phyloP scores from a whole-genome alignment of 2,329 filamentous ascomycete genomes.

The Aureobasidium melanogenum region DNA sequence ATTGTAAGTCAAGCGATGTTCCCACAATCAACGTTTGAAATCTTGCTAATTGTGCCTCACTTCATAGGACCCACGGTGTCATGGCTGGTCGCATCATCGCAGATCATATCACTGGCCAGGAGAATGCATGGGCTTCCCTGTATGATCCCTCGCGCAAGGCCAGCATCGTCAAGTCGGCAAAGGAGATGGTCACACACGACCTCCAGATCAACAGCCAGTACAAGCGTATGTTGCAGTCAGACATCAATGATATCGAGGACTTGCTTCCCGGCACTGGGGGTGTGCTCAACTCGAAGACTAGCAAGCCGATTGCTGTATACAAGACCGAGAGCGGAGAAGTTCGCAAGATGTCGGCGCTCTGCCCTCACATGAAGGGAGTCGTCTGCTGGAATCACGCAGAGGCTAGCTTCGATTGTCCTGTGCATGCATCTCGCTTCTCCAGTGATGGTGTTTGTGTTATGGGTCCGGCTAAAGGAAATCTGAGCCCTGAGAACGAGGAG shows the following conservation, averaged over 20 bases:
- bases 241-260: constrained; percentile 50
- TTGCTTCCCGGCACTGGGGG: constrained; percentile 42
- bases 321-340: constrained; percentile 46
- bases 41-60: no score
- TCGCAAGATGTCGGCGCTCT: constrained; percentile 44
- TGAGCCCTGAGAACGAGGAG: constrained; percentile 26
- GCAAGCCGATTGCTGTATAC: constrained; percentile 46
- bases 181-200: constrained; percentile 42
- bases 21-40: no score
- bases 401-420: constrained; percentile 48
- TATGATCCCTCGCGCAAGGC: constrained; percentile 43
- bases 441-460: constrained; percentile 34
- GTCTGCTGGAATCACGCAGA: constrained; percentile 48
- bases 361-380: constrained; percentile 48
- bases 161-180: constrained; percentile 37
- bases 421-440: constrained; percentile 36
- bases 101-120: constrained; percentile 43
- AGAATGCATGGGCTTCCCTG: constrained; percentile 41
- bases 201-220: constrained; percentile 49
- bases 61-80: constrained; percentile 48
- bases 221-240: constrained; percentile 44
- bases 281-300: constrained; percentile 40
- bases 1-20: no score
- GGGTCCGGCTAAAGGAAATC: constrained; percentile 31
- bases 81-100: constrained; percentile 45